phyloP scores from a whole-genome alignment of 768 basidiomycete species.

The Strobilomyces echinocephalus region DNA sequence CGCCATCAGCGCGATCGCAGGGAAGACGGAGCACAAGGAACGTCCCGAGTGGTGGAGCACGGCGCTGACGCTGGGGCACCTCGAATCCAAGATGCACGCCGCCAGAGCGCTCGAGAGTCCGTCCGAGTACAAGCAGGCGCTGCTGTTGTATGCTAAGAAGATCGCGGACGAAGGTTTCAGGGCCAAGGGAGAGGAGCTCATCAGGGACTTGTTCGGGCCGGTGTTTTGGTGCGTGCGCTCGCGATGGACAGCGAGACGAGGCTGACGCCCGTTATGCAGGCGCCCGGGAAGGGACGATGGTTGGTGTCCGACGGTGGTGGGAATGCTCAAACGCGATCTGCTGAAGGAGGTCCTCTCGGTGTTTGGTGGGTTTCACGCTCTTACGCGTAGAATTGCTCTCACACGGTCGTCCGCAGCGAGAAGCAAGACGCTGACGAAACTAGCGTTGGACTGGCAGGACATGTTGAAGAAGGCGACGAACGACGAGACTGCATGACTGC shows the following conservation, averaged over 20 bases:
- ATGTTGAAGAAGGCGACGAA: constrained; percentile 57
- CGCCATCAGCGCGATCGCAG: constrained; percentile 44
- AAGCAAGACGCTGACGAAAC: constrained; percentile 68
- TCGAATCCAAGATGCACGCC: constrained; percentile 79
- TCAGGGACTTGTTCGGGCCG: constrained; percentile 87
- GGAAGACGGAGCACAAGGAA: constrained; percentile 37
- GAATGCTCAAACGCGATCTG: constrained; percentile 75
- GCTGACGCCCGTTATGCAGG: constrained; percentile 34
- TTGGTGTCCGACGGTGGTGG: constrained; percentile 69
- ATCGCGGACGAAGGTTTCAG: constrained; percentile 87
- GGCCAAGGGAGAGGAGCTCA: constrained; percentile 85
- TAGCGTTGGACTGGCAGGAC: constrained; percentile 83
- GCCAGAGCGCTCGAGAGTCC: constrained; percentile 73
- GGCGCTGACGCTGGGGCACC: constrained; percentile 81
- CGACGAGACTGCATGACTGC: constrained; percentile 37
- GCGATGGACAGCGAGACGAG: background rate
- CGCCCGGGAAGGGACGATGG: constrained; percentile 57
- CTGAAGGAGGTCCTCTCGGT: constrained; percentile 73
- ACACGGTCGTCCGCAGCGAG: constrained; percentile 41
- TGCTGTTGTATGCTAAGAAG: constrained; percentile 75
- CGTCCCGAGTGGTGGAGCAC: constrained; percentile 77
- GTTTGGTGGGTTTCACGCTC: constrained; percentile 56
- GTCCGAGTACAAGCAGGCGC: constrained; percentile 75
- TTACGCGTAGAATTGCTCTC: constrained; percentile 1
- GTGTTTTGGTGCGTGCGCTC: constrained; percentile 69